Percentiles rank a stretch among this genome's conserved stretches.
phyloP scores from a whole-genome alignment of 2,329 filamentous ascomycete genomes.

The Colletotrichum scovillei region DNA sequence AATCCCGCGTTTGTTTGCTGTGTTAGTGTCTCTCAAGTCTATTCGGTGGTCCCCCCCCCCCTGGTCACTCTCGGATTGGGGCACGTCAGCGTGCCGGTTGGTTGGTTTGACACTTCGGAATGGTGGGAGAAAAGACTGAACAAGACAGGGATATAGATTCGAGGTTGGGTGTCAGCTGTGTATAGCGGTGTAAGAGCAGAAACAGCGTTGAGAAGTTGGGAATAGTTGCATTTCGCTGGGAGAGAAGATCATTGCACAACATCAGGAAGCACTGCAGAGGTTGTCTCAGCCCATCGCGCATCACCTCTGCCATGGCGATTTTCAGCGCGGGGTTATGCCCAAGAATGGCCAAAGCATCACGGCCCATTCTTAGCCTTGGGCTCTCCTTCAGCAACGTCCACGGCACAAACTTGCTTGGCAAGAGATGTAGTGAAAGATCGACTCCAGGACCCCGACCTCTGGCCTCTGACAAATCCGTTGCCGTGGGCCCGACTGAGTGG shows the following conservation, averaged over 20 bases:
- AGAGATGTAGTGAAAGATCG: not conserved
- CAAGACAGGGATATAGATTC: conserved; percentile 4
- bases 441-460: not conserved
- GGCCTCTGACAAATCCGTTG: not conserved
- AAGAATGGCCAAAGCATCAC: not conserved
- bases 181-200: not conserved
- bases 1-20: conserved; percentile 12
- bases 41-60: conserved; percentile 17
- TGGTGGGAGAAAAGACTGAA: too few relatives aligned
- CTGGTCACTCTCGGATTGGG: not conserved
- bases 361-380: not conserved
- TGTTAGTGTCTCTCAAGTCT: not conserved
- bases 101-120: not conserved
- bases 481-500: not conserved
- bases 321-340: not conserved
- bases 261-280: too few relatives aligned
- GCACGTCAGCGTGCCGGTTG: not conserved
- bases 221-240: conserved; percentile 16
- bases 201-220: not conserved
- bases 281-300: not conserved
- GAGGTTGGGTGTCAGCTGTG: conserved; percentile 10
- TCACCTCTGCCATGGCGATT: not conserved
- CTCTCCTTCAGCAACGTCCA: not conserved
- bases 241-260: not conserved
- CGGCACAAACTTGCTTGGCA: not conserved